Base-by-base conservation (phyloP, 2,329 filamentous ascomycete genomes). In the Paecilomyces niveus region DNA sequence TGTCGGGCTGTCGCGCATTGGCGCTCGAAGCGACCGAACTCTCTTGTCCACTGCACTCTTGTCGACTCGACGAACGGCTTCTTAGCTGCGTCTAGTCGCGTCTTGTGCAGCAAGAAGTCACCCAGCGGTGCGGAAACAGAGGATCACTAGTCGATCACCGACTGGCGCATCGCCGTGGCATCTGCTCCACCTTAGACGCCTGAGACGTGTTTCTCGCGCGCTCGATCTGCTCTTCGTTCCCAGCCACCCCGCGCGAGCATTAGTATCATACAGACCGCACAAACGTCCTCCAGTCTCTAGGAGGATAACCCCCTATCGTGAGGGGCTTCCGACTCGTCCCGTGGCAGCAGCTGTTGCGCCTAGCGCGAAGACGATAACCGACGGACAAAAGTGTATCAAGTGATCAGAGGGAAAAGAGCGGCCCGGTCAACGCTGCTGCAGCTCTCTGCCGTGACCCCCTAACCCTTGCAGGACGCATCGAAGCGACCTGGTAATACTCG, bases 131-230 rank as follows among this genome's bases (percentile, higher is more conserved):
- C 15, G 39, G n/a, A n/a, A 6, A 45, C 13, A 39, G n/a, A 5
- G n/a, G 4, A 45, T 45, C 39, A 45, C 39, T 45, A n/a, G 39
- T 45, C n/a, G 15, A 45, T 45, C 39, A 9, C 39, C 29, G 29
- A 32, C 51, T 11, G 24, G 5, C 9, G 53, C 18, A 54, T 32
- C 53, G 18, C 21, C 29, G 9, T 31, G 26, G 53, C n/a, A 53
- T 31, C 33, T 54, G 31, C 29, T 54, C 53, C 53, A 54, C 53
- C 53, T 33, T 54, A 54, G 53, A 54, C 53, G 53, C 53, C 53
- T 31, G 10, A 54, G 53, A 54, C 53, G 53, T 54, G 53, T 54
- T 29, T 21, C 53, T 54, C 33, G 31, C 33, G 53, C 53, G 53
- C 39, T 8, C 39, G 1, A 45, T 45, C 39, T 45, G 39, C 8